Base-by-base conservation (phyloP, 2,329 filamentous ascomycete genomes). In the Leptographium lundbergii region DNA sequence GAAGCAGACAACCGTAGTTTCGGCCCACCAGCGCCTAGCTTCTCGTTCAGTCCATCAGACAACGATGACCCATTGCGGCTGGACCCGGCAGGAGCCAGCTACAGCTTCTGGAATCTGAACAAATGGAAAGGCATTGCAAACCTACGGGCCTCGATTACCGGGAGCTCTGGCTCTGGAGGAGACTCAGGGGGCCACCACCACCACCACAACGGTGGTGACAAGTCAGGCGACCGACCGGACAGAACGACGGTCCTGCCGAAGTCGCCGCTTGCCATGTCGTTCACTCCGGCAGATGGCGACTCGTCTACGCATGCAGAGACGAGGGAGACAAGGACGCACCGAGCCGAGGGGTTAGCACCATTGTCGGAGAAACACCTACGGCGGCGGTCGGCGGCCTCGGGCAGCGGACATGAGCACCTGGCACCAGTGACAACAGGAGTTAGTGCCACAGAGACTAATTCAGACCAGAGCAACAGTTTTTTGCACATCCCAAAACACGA, bases 61-160 rank as follows among this genome's bases (percentile, higher is more conserved):
- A 73, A 72, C 2, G 71, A 74, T 9, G 68, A 68, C 25, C 22
- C 25, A 7, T 59, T 72, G 19, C 67, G 67, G 9, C 61, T 73
- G 0, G 75, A 78, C 55, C 59, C 71, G 1, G 71, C 63, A 27
- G 76, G 73, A 1, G 71, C 72, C 6, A 73, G 70, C 54, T 75
- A 74, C 54, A 74, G 75, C 11, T 84, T 85, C 66, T 85, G 81
- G 81, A 83, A 80, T 61, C 66, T 81, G 24, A 76, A 74, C 42
- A 73, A 77, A 25, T 84, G 80, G 81, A 75, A 73, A 56, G 72
- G 73, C 6, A 70, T 77, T 4, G 68, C 74, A 3, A 67, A 68
- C 0, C 65, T 74, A 17, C 69, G 64, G 13, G 53, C 61, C 17
- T 59, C 64, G 6, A 50, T 63, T 1, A 57, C 56, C 1, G 57